These are phyloP conservation scores for Neocatenulostroma microsporum DNA, from an alignment of 2,329 filamentous ascomycete species.

Conservation along the genomic window DNA sequence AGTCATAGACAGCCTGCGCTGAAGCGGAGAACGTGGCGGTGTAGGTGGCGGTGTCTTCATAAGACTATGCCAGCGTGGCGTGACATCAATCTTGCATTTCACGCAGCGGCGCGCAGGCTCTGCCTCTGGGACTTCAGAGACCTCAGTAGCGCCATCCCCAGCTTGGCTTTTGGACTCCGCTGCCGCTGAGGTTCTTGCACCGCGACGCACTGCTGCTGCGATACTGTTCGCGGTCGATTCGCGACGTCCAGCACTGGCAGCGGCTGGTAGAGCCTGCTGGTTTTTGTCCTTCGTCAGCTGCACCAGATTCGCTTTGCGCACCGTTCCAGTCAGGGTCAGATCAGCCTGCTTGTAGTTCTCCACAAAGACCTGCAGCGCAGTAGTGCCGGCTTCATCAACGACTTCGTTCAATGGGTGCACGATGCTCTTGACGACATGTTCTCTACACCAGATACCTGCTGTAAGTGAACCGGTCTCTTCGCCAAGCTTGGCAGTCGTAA, in stretches of 20 bases:
- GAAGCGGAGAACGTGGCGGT: conserved; percentile 9
- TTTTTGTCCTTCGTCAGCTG: conserved; percentile 50
- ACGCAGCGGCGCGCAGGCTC: conserved; percentile 34
- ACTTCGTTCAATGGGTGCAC: conserved; percentile 73
- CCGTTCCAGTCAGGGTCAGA: conserved; percentile 78
- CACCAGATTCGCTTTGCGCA: conserved; percentile 79
- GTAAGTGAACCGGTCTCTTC: conserved; percentile 74
- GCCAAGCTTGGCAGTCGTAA: conserved; percentile 71
- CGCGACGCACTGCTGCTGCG: conserved; percentile 25
- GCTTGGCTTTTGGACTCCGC: conserved; percentile 24
- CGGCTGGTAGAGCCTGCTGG: conserved; percentile 24
- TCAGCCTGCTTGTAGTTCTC: conserved; percentile 94
- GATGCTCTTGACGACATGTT: conserved; percentile 63
- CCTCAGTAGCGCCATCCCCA: conserved; percentile 17
- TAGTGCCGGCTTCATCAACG: conserved; percentile 62
- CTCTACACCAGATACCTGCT: conserved; percentile 86
- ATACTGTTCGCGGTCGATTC: conserved; percentile 31
- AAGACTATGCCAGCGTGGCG: conserved; percentile 50
- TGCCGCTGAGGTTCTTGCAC: conserved; percentile 25
- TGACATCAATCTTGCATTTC: conserved; percentile 55
- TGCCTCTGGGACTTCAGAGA: conserved; percentile 22
- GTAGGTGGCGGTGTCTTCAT: conserved; percentile 8
- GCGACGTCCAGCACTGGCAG: conserved; percentile 30
- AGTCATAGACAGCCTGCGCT: conserved; percentile 16
- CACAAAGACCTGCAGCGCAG: conserved; percentile 77